A percentile compares a stretch with the other conserved stretches of the same genome.
phyloP scores from a whole-genome alignment of 495 filamentous ascomycete species.

The Chaetomidium leptoderma region DNA sequence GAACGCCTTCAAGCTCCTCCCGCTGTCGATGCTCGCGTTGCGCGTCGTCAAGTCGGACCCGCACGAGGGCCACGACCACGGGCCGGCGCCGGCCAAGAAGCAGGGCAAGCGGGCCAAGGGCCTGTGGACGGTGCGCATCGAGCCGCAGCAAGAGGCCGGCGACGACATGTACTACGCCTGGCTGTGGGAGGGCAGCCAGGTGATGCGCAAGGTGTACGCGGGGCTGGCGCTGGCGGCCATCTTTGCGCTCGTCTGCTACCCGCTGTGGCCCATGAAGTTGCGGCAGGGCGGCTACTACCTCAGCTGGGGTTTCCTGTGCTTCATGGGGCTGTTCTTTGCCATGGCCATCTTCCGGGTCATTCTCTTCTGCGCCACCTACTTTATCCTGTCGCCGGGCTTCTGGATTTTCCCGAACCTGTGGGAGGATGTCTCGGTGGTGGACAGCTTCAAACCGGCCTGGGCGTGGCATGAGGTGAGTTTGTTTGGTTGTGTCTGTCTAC shows the following conservation, averaged over 20 bases:
- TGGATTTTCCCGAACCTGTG: slow-evolving; percentile 99
- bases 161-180: slow-evolving; percentile 95
- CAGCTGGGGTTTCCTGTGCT: slow-evolving; percentile 86
- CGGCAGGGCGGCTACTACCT: slow-evolving; percentile 96
- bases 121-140: slow-evolving; percentile 92
- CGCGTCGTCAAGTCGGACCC: slow-evolving; percentile 80
- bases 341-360: slow-evolving; percentile 97
- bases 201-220: slow-evolving; percentile 88
- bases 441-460: slow-evolving; percentile 95
- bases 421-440: slow-evolving; percentile 97
- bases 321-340: slow-evolving; percentile 91
- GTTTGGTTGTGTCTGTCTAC: background rate
- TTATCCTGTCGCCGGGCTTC: slow-evolving; percentile 76
- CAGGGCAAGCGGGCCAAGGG: slow-evolving; percentile 88
- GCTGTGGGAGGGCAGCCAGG: slow-evolving; percentile 91
- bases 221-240: slow-evolving; percentile 74
- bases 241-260: slow-evolving; percentile 88
- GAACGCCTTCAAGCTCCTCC: slow-evolving; percentile 91
- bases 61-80: slow-evolving; percentile 65
- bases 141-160: slow-evolving; percentile 88
- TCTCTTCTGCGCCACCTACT: slow-evolving; percentile 89
- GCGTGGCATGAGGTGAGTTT: slow-evolving; percentile 91
- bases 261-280: slow-evolving; percentile 89
- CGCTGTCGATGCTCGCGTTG: slow-evolving; percentile 89
- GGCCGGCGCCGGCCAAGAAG: slow-evolving; percentile 45